Base-by-base conservation (phyloP, 257 asterid genomes). In the Paulownia fortunei region DNA sequence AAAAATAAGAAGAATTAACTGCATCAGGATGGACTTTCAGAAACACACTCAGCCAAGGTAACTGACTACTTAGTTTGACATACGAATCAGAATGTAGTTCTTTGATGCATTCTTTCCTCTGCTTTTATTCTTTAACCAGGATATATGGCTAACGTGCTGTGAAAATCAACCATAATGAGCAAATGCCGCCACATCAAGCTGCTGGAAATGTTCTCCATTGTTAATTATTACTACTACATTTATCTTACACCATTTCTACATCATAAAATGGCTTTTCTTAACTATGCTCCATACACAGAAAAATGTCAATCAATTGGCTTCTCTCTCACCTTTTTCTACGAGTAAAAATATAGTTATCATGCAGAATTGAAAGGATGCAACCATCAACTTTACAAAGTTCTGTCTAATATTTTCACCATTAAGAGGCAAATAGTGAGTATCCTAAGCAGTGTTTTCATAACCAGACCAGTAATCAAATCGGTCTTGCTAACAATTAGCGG, bases 121-220 rank as follows among this genome's bases (percentile, higher is more conserved):
- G 19, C 67, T 18, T 46, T 55, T 55, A 55, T 36, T n/a, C 34
- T 65, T 63, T 55, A 23, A 41, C 64, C 69, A 16, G 30, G 32
- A 65, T 27, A 70, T 64, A 55, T 15, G 34, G 65, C 41, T 21
- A 59, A 74, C 21, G 6, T 21, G 46, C 19, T 7, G 18, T 26
- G 23, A 47, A 51, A 51, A 71, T 32, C 61, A 69, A 52, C 42
- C 69, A 59, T 23, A 30, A 56, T 12, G 15, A 37, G 47, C 19
- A 72, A 49, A 51, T 52, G 61, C 37, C 8, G 49, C 73, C 16
- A 36, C 21, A 67, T 63, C 72, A 54, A 71, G 73, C 72, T 52
- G 26, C 76, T 30, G 42, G 65, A 13, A 75, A 46, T 54, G 55
- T 62, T 54, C 30, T 66, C 73, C 60, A 26, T 19, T 42, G 49